Percentiles rank a stretch among this genome's conserved stretches.
Evolutionary conservation across 75 land plant species (phyloP).

Genomic region (Pinus taeda): DNA sequence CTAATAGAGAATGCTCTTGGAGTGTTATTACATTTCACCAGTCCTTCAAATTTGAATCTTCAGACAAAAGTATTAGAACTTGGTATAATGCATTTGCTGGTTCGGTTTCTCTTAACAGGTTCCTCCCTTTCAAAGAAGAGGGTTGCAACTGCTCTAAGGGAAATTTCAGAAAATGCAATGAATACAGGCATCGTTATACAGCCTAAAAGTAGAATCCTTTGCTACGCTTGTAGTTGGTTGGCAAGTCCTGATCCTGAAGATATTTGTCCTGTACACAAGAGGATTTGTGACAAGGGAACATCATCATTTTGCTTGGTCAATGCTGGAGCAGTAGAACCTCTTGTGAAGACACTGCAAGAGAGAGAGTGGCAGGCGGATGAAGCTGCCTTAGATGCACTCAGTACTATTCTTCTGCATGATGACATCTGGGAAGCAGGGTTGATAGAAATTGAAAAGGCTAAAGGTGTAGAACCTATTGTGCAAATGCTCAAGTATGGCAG

Average conservation of each 20-base stretch:
- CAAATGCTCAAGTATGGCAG: constrained; percentile 4
- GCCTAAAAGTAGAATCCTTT: neutral
- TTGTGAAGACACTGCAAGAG: constrained; percentile 1
- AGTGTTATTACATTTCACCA: constrained; percentile 5
- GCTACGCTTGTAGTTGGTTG: constrained; percentile 5
- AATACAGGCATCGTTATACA: neutral
- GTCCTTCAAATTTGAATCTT: neutral
- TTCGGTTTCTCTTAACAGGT: constrained; percentile 8
- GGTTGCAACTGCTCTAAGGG: neutral
- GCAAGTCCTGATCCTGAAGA: constrained; percentile 5
- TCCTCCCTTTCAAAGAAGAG: constrained; percentile 8
- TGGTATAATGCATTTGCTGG: constrained; percentile 2
- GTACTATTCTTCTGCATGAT: constrained; percentile 9
- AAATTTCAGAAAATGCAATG: constrained; percentile 3
- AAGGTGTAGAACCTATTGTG: neutral
- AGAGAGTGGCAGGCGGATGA: constrained; percentile 15
- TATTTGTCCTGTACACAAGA: constrained; percentile 2
- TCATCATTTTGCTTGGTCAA: constrained; percentile 14
- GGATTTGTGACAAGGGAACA: neutral
- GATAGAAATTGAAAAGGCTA: constrained; percentile 12
- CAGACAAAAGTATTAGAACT: constrained; percentile 4
- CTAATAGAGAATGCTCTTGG: constrained; percentile 9
- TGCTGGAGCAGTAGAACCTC: constrained; percentile 16
- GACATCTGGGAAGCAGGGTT: constrained; percentile 15
- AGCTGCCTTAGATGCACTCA: constrained; percentile 12